A percentile compares a stretch with the other conserved stretches of the same genome.
These are phyloP conservation scores for Diutina siamensis DNA, from an alignment of 1,139 yeast genomes.

Conservation along the genomic window DNA sequence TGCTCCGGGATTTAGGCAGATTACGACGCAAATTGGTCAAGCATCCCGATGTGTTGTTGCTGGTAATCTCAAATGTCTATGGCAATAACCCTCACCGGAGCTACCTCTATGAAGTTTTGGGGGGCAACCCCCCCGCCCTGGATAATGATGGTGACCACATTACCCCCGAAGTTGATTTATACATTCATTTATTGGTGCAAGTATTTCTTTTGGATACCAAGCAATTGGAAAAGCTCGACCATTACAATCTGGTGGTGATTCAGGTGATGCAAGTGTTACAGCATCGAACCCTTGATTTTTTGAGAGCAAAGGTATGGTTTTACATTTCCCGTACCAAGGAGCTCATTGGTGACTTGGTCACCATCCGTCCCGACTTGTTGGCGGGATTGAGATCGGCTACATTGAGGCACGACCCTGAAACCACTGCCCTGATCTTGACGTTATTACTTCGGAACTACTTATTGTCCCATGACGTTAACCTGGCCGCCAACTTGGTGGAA, in stretches of 20 bases:
- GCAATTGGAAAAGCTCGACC: constrained; percentile 36
- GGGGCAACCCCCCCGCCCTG: constrained; percentile 18
- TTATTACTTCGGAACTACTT: constrained; percentile 73
- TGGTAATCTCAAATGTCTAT: constrained; percentile 44
- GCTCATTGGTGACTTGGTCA: constrained; percentile 41
- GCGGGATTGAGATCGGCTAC: constrained; percentile 78
- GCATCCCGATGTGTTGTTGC: constrained; percentile 34
- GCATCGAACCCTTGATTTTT: constrained; percentile 73
- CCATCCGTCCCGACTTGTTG: constrained; percentile 62
- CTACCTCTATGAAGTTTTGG: constrained; percentile 32
- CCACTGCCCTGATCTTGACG: constrained; percentile 80
- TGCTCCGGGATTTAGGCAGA: constrained; percentile 70
- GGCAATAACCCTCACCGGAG: constrained; percentile 26
- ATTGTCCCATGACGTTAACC: constrained; percentile 67
- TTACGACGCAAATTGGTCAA: constrained; percentile 55
- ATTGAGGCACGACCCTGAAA: constrained; percentile 84
- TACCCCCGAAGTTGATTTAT: constrained; percentile 73
- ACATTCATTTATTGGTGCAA: constrained; percentile 68
- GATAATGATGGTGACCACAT: constrained; percentile 20
- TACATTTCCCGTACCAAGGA: constrained; percentile 77
- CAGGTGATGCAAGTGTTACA: constrained; percentile 51
- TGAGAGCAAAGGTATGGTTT: constrained; percentile 90
- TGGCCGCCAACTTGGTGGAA: constrained; percentile 82
- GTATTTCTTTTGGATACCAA: constrained; percentile 59
- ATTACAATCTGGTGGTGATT: constrained; percentile 45